Evolutionary conservation across 208 protist genomes (phyloP), one percentile per base, ranked within the genome.

Genomic region (Endotrypanum monterogeii): DNA sequence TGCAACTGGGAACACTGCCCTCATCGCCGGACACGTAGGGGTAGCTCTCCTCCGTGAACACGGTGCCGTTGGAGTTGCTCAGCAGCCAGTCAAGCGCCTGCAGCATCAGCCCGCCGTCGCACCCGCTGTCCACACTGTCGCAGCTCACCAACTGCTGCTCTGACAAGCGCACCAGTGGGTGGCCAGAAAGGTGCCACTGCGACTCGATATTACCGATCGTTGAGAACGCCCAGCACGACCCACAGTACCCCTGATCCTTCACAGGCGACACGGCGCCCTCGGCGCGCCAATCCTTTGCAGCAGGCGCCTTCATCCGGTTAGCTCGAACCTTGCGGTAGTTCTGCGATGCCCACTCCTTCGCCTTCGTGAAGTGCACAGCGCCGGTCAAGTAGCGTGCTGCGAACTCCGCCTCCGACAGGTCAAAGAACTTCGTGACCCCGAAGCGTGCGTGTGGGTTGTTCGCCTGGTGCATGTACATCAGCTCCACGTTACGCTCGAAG

Each of bases 221-320:
- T 9, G 90, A 95, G 87, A 99, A 99, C 39, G 97, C 75, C 98
- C 98, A 99, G 89, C 98, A 99, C 5, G 90, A 96, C 68, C 98
- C 98, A 82, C 98, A 99, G 41, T 62, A 61, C 44, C 92, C 94
- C 86, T 99, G 97, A 80, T 98, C 89, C 87, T 98, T 98, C 46
- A 99, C 96, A 14, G 73, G 78, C 6, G 94, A 96, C 67, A 99
- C 94, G 20, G 88, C 93, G 52, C 92, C 93, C 69, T 94, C 85
- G 37, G 67, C 20, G 35, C 91, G 86, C 97, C 95, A 98, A 84
- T 98, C 94, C 63, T 55, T 55, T 62, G 12, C 32, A 25, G 30
- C 60, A 54, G 48, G 62, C 28, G 35, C 51, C 3, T 32, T 32
- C 35, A 35, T 55, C 56, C 23, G 69, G 65, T 66, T 60, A 23